Evolutionary conservation across 2,329 filamentous ascomycete species (phyloP).

Genomic region (Macrophomina tecta): DNA sequence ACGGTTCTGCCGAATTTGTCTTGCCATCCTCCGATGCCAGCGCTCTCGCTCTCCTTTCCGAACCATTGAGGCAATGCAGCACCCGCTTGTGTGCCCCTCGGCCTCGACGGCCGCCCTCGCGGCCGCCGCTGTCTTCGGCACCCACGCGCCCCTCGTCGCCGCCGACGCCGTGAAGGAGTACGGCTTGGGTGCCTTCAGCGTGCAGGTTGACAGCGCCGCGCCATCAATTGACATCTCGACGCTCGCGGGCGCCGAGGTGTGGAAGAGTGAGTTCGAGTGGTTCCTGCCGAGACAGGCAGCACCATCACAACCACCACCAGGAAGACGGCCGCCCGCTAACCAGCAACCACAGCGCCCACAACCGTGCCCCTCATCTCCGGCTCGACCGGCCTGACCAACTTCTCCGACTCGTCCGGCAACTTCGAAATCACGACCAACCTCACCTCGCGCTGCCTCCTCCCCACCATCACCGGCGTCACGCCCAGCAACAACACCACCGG

Average conservation of each 20-base stretch:
- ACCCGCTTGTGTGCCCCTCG: conserved; percentile 16
- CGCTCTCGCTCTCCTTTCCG: not conserved
- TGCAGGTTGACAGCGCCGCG: conserved; percentile 5
- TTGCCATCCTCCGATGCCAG: not conserved
- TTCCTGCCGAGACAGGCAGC: too few relatives aligned
- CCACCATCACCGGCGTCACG: conserved; percentile 16
- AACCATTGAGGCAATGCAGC: conserved; percentile 7
- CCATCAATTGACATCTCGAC: conserved; percentile 4
- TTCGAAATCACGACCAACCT: conserved; percentile 22
- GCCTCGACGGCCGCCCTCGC: conserved; percentile 5
- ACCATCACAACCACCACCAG: not conserved
- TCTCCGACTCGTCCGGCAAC: conserved; percentile 28
- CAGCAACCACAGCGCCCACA: not conserved
- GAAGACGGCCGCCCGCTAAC: not conserved
- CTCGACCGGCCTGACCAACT: conserved; percentile 21
- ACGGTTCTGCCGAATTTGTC: conserved; percentile 1
- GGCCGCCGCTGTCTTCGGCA: conserved; percentile 15
- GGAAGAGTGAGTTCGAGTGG: conserved; percentile 9
- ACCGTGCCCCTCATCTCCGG: conserved; percentile 24
- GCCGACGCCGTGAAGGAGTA: not conserved
- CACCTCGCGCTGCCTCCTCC: not conserved
- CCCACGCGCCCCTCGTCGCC: not conserved
- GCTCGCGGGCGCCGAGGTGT: conserved; percentile 11
- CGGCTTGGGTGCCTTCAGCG: conserved; percentile 2
- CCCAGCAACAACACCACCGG: not conserved